Evolutionary conservation across 352 stramenopile genomes (phyloP), one percentile per base, ranked within the genome.

Genomic region (Pythium aristosporum): DNA sequence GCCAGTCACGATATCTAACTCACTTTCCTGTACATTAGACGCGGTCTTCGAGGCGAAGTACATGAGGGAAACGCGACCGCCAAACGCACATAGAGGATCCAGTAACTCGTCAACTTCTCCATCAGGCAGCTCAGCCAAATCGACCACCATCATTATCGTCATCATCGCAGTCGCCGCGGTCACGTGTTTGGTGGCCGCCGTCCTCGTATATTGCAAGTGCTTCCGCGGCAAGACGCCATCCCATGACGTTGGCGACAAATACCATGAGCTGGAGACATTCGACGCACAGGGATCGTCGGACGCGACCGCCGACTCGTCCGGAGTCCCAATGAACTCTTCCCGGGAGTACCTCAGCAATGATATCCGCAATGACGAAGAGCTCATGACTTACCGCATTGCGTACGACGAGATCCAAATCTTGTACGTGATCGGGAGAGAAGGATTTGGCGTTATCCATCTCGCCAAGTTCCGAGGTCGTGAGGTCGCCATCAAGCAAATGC

Each of bases 171-270:
- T 54, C 10, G 53, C 25, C 21, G 42, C 42, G 11, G 20, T 56
- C n/a, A 42, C 42, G n/a, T 46, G 20, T 44, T 5, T 63, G 0
- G 37, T 39, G 10, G 9, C 61, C 23, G 61, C 53, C 1, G 18
- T 54, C 13, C 4, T 57, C 10, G 36, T 51, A 11, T 63, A 68
- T 53, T 47, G 62, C 10, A 51, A 51, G 13, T 58, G n/a, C 16
- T 57, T n/a, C 23, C 12, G 36, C 32, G 34, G 11, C 2, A 46
- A 65, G 13, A 16, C 6, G 21, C 34, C 25, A 0, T 8, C 8
- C n/a, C 15, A 3, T 2, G 10, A 25, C 56, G 32, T 50, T 6
- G 21, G 12, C 9, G 41, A 61, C 50, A 67, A 67, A 21, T 67
- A 67, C n/a, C n/a, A n/a, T n/a, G n/a, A n/a, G n/a, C n/a, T n/a